Conservation (phyloP, 179 eudicot genomes). For the Beta macrorhiza region DNA sequence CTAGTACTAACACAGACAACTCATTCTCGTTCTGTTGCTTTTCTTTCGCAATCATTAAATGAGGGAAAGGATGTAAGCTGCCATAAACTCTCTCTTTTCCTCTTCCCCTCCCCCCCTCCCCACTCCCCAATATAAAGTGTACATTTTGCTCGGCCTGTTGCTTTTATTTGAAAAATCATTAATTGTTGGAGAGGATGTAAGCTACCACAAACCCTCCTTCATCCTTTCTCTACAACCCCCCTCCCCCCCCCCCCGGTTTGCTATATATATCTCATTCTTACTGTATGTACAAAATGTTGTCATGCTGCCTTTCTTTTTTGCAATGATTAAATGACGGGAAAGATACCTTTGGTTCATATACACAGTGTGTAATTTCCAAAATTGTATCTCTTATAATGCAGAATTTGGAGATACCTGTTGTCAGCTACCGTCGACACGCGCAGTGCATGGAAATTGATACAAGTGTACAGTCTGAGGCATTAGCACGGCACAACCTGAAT, state of each 20-base stretch:
- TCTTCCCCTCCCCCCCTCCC: background rate
- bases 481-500: slow-evolving; percentile 50
- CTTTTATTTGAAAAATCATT: too few relatives aligned
- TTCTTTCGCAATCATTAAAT: slow-evolving; percentile 76
- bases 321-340: slow-evolving; percentile 69
- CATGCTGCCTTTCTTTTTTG: slow-evolving; percentile 69
- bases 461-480: slow-evolving; percentile 45
- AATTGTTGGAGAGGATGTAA: too few relatives aligned
- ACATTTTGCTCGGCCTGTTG: background rate
- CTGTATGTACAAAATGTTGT: slow-evolving; percentile 40
- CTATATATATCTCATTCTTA: background rate
- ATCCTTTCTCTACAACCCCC: background rate
- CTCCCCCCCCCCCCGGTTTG: background rate
- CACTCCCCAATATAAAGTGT: background rate
- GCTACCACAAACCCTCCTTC: too few relatives aligned
- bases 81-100: background rate
- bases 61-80: slow-evolving; percentile 69
- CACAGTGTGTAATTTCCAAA: background rate
- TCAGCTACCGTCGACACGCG: slow-evolving; percentile 53
- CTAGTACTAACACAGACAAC: slow-evolving; percentile 73
- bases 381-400: slow-evolving; percentile 21
- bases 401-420: slow-evolving; percentile 77
- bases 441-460: slow-evolving; percentile 64
- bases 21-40: slow-evolving; percentile 73
- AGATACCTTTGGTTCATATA: slow-evolving; percentile 30